Evolutionary conservation across 352 stramenopile species (phyloP).

Genomic region (Globisporangium nodosum): DNA sequence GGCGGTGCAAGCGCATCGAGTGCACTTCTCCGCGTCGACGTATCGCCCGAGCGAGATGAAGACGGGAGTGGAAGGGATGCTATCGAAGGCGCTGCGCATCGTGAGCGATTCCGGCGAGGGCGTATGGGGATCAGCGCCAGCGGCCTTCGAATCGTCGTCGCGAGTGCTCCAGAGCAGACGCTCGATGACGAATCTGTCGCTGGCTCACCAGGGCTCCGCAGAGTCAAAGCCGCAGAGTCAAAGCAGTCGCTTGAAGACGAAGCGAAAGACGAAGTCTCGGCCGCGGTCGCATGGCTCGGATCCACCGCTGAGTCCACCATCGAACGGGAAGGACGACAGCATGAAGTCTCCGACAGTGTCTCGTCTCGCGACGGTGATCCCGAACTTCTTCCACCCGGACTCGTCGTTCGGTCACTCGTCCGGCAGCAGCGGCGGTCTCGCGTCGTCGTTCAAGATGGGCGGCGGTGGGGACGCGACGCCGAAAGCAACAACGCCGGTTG

Average conservation of each 20-base stretch:
- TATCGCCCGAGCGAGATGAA: constrained; percentile 17
- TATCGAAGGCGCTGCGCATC: constrained; percentile 12
- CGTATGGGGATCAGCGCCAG: neutral
- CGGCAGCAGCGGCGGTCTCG: neutral
- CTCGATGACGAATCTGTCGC: neutral
- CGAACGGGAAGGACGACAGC: neutral
- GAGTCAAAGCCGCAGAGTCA: neutral
- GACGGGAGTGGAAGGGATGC: constrained; percentile 11
- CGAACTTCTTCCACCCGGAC: constrained; percentile 46
- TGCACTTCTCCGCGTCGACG: constrained; percentile 2
- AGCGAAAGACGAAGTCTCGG: constrained; percentile 8
- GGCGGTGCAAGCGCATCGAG: constrained; percentile 1
- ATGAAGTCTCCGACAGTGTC: constrained; percentile 15
- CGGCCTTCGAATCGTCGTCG: neutral
- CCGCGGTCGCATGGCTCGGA: constrained; percentile 14
- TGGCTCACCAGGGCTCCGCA: neutral
- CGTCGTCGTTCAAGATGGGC: neutral
- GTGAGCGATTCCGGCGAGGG: constrained; percentile 8
- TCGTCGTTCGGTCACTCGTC: neutral
- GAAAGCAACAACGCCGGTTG: neutral
- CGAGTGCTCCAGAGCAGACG: neutral
- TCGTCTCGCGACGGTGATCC: constrained; percentile 16
- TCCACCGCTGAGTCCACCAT: constrained; percentile 1
- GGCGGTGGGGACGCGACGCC: constrained; percentile 1
- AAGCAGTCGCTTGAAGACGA: constrained; percentile 7